These are phyloP conservation scores for Fusarium sp. DNA, from an alignment of 2,329 filamentous ascomycete genomes.

Conservation along the genomic window DNA sequence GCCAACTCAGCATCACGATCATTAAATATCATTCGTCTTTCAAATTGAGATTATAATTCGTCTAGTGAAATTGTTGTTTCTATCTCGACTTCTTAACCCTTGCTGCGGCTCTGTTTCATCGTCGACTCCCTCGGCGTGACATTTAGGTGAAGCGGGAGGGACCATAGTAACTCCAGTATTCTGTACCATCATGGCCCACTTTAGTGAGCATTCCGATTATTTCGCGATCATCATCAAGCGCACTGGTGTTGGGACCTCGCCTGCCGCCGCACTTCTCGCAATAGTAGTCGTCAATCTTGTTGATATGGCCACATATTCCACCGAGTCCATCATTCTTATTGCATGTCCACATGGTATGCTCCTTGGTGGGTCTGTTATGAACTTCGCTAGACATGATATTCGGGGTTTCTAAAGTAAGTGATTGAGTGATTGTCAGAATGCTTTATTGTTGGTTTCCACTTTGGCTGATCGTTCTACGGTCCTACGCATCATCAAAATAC, in stretches of 20 bases:
- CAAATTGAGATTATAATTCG: neutral
- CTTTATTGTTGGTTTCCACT: too few relatives aligned
- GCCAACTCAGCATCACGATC: rapidly evolving
- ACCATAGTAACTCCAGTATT: neutral
- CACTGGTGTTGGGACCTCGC: neutral
- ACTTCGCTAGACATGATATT: neutral
- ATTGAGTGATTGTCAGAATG: too few relatives aligned
- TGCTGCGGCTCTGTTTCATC: neutral
- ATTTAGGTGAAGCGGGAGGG: neutral
- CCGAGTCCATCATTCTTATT: neutral
- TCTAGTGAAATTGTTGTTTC: neutral
- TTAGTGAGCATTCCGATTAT: neutral
- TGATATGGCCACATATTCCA: neutral
- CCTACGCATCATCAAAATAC: too few relatives aligned
- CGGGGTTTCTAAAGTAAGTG: neutral
- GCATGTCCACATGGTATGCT: slow-evolving; percentile 9
- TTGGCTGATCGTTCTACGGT: neutral
- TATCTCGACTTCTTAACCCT: neutral
- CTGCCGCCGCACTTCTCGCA: neutral
- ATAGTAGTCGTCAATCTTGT: neutral
- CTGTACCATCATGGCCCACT: neutral
- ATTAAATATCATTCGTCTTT: too few relatives aligned
- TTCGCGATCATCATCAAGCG: neutral
- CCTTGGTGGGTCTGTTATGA: neutral
- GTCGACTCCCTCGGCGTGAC: neutral